Base-by-base conservation (phyloP, 2,329 filamentous ascomycete genomes). In the Cladosporium sp. region DNA sequence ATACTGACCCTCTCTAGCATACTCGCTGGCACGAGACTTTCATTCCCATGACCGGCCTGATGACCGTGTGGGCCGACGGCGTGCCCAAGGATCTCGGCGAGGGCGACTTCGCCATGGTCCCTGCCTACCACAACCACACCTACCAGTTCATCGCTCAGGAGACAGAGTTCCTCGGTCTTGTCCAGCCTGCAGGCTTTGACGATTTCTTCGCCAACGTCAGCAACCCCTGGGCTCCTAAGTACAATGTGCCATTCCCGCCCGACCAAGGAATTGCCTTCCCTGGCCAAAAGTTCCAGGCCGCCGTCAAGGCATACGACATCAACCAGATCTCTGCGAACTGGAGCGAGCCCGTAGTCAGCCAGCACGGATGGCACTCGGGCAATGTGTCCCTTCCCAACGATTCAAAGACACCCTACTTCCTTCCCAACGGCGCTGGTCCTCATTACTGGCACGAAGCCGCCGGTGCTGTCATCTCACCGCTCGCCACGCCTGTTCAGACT, bases 171-270 rank as follows among this genome's bases (percentile, higher is more conserved):
- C 64, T 68, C 8, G 67, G 67, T 21, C 38, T 68, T 15, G 66
- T 68, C 36, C 67, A 68, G 38, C 67, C 67, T n/a, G 67, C 67
- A 21, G 67, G 67, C 61, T 68, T 68, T 26, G 67, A 68, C 41
- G 67, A 68, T n/a, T 68, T 66, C 57, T 68, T 68, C 61, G 30
- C 44, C n/a, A 66, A 60, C 26, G 58, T 68, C 57, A 68, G 67
- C 61, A 34, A 49, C 21, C 49, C 64, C 2, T 68, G 67, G 67
- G 36, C n/a, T 14, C 67, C 67, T 2, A 36, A 36, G 7, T 66
- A 68, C 65, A 68, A 65, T n/a, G 67, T 68, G 10, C 67, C 67
- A 1, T 68, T 68, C 55, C 67, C 67, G n/a, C 65, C 67, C 18
- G 67, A 68, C 57, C 67, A 66, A 41, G 55, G 51, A 8, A 49